Evolutionary conservation across 1,139 yeast species (phyloP), one percentile per base, ranked within the genome.

Genomic region (Saccharomyces hybrid): DNA sequence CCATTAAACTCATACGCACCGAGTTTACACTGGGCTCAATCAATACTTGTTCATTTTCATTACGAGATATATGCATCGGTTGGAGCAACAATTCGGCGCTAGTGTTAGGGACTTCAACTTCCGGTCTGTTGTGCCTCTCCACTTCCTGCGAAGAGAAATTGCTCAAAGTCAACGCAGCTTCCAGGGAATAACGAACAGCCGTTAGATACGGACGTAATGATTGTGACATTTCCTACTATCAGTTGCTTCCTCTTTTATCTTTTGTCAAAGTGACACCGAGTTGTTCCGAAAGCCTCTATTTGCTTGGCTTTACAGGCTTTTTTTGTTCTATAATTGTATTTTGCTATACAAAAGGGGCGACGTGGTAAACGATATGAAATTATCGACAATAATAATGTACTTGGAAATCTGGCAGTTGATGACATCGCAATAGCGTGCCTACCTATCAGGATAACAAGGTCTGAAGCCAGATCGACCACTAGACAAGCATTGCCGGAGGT

Each of bases 111-210:
- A 88, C 93, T 72, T 93, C 99, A 51, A 93, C 85, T 71, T 93
- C 99, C 4, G 99, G 99, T 60, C 95, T 82, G 73, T 93, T 93
- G 76, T 93, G 99, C 72, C 99, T 85, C 74, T 93, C 99, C 14
- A 88, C 96, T 57, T 88, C 80, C 71, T 91, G 96, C 11, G 98
- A 91, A 26, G 97, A 87, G 71, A 95, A 95, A 74, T 91, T 93
- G 68, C 91, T 95, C 61, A 93, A 77, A 64, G 96, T 89, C 53
- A 93, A 78, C n/a, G 98, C 96, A 8, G 97, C 97, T 16, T 96
- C 89, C 64, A 93, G 79, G 28, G 99, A 90, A 56, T 88, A 82
- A 70, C 99, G 85, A 29, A 93, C 99, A 1, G 98, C 97, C 8
- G 89, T 85, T 56, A 93, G 79, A 67, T 93, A 93, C 59, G 99